Base-by-base conservation (phyloP, 352 stramenopile species). In the Phytopythium ostracodes region DNA sequence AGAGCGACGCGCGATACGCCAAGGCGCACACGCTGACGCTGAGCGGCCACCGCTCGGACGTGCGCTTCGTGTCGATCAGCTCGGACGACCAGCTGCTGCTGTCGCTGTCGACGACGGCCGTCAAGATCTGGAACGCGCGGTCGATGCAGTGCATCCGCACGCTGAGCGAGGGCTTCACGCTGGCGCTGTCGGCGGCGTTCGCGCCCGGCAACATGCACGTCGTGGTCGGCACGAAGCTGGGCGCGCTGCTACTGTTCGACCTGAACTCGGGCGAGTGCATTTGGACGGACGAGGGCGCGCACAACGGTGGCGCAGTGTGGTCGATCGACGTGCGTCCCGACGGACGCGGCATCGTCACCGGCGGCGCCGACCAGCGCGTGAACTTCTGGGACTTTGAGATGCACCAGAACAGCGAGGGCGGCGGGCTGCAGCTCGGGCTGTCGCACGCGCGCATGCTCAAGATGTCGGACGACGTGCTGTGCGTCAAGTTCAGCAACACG, bases 321-420 rank as follows among this genome's bases (percentile, higher is more conserved):
- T 97, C 88, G 22, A 89, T 99, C 38, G 97, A 99, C 66, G 81
- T 99, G 38, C 83, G 96, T 49, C 85, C 89, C 10, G 88, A 97
- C 47, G 85, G 82, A 17, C 94, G 96, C 59, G 92, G 89, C 9
- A 87, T 99, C 50, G 91, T 98, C 38, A 99, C 97, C 24, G 97
- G 97, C 54, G 96, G 93, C 47, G 96, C 97, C 11, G 98, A 99
- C 67, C 96, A 99, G 67, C 84, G 90, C 57, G 97, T 99, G 12
- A 99, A 99, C 78, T 99, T 99, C 70, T 99, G 97, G 97, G 90
- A 98, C 65, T 94, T 99, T 65, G 96, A 99, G 73, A 91, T 97
- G 66, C 67, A 86, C 56, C 79, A 73, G n/a, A 62, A 74, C 14
- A 72, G 76, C 18, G 73, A 77, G 51, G 73, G 60, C 42, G 81